phyloP scores from a whole-genome alignment of 345 rosid species.

The Sisymbrium altissimum region DNA sequence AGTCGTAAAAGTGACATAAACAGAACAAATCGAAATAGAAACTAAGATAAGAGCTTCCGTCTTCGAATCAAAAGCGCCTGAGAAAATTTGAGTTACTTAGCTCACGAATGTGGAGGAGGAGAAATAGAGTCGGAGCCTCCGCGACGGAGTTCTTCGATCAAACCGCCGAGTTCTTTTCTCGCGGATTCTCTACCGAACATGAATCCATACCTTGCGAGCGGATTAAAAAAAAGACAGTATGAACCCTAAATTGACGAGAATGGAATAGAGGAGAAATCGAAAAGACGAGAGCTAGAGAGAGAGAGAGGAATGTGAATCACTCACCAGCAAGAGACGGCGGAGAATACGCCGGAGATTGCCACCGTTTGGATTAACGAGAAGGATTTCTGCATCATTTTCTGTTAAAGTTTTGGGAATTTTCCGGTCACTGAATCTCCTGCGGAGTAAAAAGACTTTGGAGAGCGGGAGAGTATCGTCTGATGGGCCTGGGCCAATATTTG shows the following conservation, averaged over 20 bases:
- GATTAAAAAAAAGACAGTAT: not conserved
- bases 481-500: constrained; percentile 1
- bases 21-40: not conserved
- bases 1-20: not conserved
- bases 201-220: constrained; percentile 72
- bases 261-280: not conserved
- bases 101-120: constrained; percentile 38
- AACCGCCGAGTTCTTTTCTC: constrained; percentile 71
- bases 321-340: constrained; percentile 78
- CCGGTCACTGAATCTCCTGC: not conserved
- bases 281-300: not conserved
- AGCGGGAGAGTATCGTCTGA: constrained; percentile 10
- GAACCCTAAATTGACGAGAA: constrained; percentile 1
- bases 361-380: constrained; percentile 74
- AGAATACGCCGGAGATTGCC: constrained; percentile 74
- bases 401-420: not conserved
- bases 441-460: not conserved
- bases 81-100: constrained; percentile 15
- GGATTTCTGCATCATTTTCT: constrained; percentile 47
- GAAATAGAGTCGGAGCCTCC: constrained; percentile 37
- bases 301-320: not conserved
- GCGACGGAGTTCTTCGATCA: constrained; percentile 75
- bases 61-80: not conserved
- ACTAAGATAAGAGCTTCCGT: not conserved
- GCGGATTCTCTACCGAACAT: constrained; percentile 92